Evolutionary conservation across 352 stramenopile species (phyloP).

Genomic region (Pythium apleroticum): DNA sequence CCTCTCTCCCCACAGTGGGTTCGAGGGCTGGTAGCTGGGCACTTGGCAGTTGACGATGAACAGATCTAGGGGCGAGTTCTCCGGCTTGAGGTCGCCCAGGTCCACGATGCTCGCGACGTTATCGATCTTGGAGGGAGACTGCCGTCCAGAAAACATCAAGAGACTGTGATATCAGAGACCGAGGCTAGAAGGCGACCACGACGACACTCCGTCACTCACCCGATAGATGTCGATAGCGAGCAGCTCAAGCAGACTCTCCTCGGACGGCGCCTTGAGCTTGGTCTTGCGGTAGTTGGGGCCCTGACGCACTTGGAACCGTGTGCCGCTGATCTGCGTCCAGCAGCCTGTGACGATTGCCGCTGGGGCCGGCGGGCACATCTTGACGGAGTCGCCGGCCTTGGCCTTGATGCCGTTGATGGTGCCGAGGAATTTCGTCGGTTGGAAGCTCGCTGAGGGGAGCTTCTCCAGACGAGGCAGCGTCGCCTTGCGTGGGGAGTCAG

Average conservation of each 20-base stretch:
- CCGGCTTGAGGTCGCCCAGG: conserved; percentile 39
- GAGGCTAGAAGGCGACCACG: not conserved
- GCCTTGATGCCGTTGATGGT: conserved; percentile 35
- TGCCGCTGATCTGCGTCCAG: conserved; percentile 68
- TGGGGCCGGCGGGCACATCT: conserved; percentile 41
- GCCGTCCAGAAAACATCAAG: not conserved
- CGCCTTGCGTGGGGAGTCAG: conserved; percentile 19
- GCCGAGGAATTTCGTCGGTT: conserved; percentile 15
- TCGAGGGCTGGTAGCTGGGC: conserved; percentile 79
- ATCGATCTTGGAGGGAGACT: conserved; percentile 73
- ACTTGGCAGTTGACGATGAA: conserved; percentile 87
- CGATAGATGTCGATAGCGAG: conserved; percentile 73
- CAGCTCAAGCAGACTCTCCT: conserved; percentile 53
- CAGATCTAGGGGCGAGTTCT: conserved; percentile 43
- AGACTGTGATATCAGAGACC: not conserved
- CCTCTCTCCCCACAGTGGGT: conserved; percentile 80
- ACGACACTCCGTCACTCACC: conserved; percentile 28
- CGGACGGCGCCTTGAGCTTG: conserved; percentile 66
- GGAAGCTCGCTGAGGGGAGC: conserved; percentile 14
- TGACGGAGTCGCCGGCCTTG: conserved; percentile 55
- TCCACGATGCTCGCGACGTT: conserved; percentile 76
- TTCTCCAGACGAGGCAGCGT: conserved; percentile 24
- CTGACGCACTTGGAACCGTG: conserved; percentile 81
- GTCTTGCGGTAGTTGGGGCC: conserved; percentile 80
- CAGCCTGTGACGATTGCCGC: conserved; percentile 39